A percentile compares a stretch with the other conserved stretches of the same genome.
These are phyloP conservation scores for Vaccinium corymbosum DNA, from an alignment of 148 eudicot species.

Conservation along the genomic window DNA sequence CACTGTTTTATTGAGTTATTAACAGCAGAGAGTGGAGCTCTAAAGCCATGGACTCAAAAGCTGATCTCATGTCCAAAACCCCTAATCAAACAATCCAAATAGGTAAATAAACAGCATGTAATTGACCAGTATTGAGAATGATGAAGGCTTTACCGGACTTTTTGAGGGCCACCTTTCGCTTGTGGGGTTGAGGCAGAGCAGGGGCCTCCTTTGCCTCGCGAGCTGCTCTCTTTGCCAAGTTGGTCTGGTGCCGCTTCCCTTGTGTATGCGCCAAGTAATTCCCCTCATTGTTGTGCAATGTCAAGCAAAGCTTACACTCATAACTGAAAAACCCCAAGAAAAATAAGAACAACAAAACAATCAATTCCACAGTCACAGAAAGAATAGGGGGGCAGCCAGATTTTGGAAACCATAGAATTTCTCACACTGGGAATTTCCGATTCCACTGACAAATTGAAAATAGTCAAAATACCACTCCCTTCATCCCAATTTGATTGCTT, in stretches of 20 bases:
- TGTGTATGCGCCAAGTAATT: slow-evolving; percentile 98
- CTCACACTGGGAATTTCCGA: not conserved
- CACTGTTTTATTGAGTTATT: not conserved
- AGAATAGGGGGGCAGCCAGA: not conserved
- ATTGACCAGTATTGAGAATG: not conserved
- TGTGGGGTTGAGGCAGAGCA: slow-evolving; percentile 90
- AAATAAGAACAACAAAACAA: not conserved
- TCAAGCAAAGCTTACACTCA: slow-evolving; percentile 90
- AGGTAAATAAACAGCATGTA: not conserved
- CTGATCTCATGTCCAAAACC: not conserved
- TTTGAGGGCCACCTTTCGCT: slow-evolving; percentile 59
- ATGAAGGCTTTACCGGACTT: slow-evolving; percentile 44
- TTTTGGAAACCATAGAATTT: not conserved
- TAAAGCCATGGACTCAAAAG: not conserved
- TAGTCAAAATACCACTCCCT: not conserved
- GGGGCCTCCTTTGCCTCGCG: slow-evolving; percentile 98
- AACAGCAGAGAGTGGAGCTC: not conserved
- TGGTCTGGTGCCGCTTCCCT: slow-evolving; percentile 95
- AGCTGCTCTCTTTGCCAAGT: slow-evolving; percentile 93
- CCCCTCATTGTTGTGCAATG: slow-evolving; percentile 95
- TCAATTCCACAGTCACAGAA: not conserved
- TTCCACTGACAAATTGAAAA: not conserved
- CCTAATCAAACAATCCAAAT: not conserved
- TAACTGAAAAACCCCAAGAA: slow-evolving; percentile 38
- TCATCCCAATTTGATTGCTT: not conserved